Evolutionary conservation across 495 filamentous ascomycete genomes (phyloP), one percentile per base, ranked within the genome.

Genomic region (Podospora tetraspora): DNA sequence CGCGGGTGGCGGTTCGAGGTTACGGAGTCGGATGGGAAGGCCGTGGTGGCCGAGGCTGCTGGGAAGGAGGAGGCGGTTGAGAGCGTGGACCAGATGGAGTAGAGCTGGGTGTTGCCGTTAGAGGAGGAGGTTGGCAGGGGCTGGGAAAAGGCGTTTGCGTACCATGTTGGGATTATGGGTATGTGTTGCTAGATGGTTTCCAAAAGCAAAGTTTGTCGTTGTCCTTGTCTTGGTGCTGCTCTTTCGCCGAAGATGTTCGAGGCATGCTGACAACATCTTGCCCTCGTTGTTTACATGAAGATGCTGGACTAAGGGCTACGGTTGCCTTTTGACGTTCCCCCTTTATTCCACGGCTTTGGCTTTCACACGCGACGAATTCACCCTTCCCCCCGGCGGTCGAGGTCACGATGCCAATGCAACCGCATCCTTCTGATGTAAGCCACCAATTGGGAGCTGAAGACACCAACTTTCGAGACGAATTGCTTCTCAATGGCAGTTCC

Each of bases 1-100:
- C 90, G 92, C 69, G 89, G 88, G 2, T 98, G 94, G 95, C 78
- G 85, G 59, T 80, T 83, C 52, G 73, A 78, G 64, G 88, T 92
- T 2, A 73, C 76, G 27, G 79, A 85, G 66, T 78, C 78, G 62
- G 83, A 86, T 62, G 77, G 80, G 2, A 77, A 74, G 60, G 80
- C 80, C 56, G 76, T 78, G 23, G 61, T 71, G 11, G 73, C 71
- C 3, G 72, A 73, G 70, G 61, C 13, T 2, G 68, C 56, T 24
- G 64, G 66, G 29, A 59, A 34, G 24, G 72, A 75, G 27, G 71
- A 69, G 7, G 61, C 32, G n/a, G 72, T 34, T 10, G 66, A 75
- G 66, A 79, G 76, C 1, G 70, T 81, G 43, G 80, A 81, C 56
- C 77, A 81, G 72, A 72, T 81, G 21, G 79, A 82, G 61, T 82